Evolutionary conservation across 768 basidiomycete species (phyloP).

Genomic region (Suillus luteus): DNA sequence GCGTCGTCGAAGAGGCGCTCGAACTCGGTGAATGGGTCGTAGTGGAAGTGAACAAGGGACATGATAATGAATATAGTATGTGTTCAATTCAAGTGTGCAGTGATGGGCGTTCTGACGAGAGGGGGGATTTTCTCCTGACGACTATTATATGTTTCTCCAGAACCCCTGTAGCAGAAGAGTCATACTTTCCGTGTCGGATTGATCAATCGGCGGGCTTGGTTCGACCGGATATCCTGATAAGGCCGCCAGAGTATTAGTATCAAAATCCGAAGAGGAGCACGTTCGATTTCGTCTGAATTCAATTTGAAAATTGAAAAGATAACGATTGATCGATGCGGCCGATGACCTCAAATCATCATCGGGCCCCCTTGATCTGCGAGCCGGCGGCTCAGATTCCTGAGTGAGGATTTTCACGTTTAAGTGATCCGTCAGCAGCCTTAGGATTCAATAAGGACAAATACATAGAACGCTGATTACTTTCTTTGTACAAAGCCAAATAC

Average conservation of each 20-base stretch:
- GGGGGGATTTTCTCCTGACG: background rate
- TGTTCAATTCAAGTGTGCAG: background rate
- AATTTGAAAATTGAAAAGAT: background rate
- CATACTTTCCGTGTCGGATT: constrained; percentile 1
- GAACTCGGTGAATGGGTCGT: constrained; percentile 44
- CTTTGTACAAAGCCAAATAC: background rate
- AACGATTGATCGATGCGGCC: background rate
- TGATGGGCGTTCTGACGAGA: background rate
- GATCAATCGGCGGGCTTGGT: background rate
- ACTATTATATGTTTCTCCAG: background rate
- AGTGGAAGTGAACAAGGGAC: constrained; percentile 31
- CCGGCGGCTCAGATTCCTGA: no score
- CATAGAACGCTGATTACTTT: background rate
- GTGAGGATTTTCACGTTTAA: no score
- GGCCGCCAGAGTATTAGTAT: background rate
- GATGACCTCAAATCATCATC: constrained; percentile 1
- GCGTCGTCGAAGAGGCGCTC: constrained; percentile 48
- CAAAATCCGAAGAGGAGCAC: constrained; percentile 1
- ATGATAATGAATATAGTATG: constrained; percentile 15
- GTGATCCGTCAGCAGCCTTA: background rate
- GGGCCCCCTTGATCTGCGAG: background rate
- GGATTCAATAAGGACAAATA: constrained; percentile 1
- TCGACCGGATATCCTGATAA: background rate
- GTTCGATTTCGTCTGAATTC: background rate
- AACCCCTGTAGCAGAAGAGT: background rate